Conservation (phyloP, 1,139 yeast genomes). For the Keqinozyma sinolaborantium region DNA sequence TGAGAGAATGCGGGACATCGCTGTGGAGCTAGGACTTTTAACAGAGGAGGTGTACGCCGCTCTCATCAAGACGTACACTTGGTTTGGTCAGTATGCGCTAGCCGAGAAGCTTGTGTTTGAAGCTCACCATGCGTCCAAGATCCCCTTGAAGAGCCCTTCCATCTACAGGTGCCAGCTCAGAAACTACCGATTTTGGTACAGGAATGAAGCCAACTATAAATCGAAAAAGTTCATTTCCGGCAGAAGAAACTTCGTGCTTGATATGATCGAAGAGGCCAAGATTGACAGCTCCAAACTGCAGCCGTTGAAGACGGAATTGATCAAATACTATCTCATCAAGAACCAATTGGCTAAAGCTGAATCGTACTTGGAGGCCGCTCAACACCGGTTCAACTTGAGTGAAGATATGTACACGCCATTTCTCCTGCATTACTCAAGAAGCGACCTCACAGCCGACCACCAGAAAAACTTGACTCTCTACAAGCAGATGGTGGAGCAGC, state of each 20-base stretch:
- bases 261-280: constrained; percentile 4
- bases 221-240: constrained; percentile 8
- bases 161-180: constrained; percentile 28
- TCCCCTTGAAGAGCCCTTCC: constrained; percentile 28
- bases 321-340: constrained; percentile 17
- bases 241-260: constrained; percentile 7
- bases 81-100: constrained; percentile 26
- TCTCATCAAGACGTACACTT: constrained; percentile 25
- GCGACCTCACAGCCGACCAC: constrained; percentile 22
- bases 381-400: constrained; percentile 11
- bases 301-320: constrained; percentile 22
- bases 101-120: constrained; percentile 27
- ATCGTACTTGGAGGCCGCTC: constrained; percentile 11
- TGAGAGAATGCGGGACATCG: constrained; percentile 17
- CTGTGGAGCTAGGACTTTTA: constrained; percentile 14
- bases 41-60: constrained; percentile 14
- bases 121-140: constrained; percentile 25
- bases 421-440: constrained; percentile 19
- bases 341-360: constrained; percentile 15
- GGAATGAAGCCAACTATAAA: constrained; percentile 4
- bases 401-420: constrained; percentile 31
- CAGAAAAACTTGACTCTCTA: constrained; percentile 32
- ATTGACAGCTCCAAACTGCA: constrained; percentile 7
- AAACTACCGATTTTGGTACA: constrained; percentile 29
- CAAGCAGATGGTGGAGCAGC: constrained; percentile 33